Conservation (phyloP, 148 eudicot species). For the Fagopyrum homotropicum region DNA sequence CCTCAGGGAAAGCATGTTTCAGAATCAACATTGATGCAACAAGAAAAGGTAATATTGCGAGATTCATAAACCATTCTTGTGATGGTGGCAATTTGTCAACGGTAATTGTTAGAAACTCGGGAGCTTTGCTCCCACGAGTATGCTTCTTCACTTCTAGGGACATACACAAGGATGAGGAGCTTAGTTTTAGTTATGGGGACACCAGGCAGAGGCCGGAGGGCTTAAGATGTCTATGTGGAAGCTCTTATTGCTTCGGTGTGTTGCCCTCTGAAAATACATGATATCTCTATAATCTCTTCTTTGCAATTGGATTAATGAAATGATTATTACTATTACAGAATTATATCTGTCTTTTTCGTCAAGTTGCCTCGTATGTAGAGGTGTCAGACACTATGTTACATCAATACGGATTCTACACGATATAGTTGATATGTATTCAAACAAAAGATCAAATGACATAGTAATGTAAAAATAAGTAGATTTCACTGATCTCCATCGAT, state of each 20-base stretch:
- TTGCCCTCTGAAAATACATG: slow-evolving; percentile 78
- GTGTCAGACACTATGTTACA: too few relatives aligned
- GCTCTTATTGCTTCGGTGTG: slow-evolving; percentile 55
- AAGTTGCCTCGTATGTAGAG: too few relatives aligned
- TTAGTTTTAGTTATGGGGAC: slow-evolving; percentile 81
- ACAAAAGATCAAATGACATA: too few relatives aligned
- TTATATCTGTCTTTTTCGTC: too few relatives aligned
- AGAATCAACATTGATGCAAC: slow-evolving; percentile 89
- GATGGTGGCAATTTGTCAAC: slow-evolving; percentile 77
- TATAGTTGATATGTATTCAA: too few relatives aligned
- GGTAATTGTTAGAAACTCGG: slow-evolving; percentile 56
- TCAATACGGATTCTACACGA: too few relatives aligned
- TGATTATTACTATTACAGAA: too few relatives aligned
- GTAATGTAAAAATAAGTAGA: too few relatives aligned
- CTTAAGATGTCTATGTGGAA: slow-evolving; percentile 63
- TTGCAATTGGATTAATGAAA: too few relatives aligned
- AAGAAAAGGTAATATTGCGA: slow-evolving; percentile 56
- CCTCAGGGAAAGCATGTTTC: slow-evolving; percentile 77
- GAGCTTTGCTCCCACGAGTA: slow-evolving; percentile 63
- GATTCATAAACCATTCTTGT: slow-evolving; percentile 88
- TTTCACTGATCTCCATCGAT: too few relatives aligned
- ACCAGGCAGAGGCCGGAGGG: slow-evolving; percentile 37
- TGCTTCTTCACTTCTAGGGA: slow-evolving; percentile 71
- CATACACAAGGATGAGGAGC: slow-evolving; percentile 60
- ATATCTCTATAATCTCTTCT: background rate